These are phyloP conservation scores for Ophiocordyceps robertsii DNA, from an alignment of 2,329 filamentous ascomycete species.

Conservation along the genomic window DNA sequence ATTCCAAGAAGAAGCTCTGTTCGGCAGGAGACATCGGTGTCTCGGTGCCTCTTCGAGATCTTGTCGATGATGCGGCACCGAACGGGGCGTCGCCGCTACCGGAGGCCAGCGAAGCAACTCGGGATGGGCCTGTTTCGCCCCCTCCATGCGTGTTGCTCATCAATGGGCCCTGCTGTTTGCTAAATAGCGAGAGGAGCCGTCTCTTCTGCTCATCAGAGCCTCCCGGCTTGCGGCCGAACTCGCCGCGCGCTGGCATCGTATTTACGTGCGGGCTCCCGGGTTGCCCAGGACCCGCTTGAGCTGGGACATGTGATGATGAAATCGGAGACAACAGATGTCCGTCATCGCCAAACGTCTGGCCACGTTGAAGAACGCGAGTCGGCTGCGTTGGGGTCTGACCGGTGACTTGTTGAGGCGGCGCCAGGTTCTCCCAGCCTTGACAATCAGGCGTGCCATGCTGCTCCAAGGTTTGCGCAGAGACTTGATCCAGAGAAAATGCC, in stretches of 20 bases:
- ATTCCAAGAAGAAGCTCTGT: constrained; percentile 63
- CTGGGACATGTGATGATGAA: constrained; percentile 8
- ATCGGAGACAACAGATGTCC: constrained; percentile 8
- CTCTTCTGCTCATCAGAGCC: constrained; percentile 19
- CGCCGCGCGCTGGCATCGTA: neutral
- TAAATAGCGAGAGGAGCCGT: constrained; percentile 48
- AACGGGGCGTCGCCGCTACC: constrained; percentile 17
- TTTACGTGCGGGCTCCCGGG: constrained; percentile 5
- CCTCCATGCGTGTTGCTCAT: neutral
- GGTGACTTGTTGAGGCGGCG: neutral
- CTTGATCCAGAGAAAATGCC: constrained; percentile 7
- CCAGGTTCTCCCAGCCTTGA: constrained; percentile 3
- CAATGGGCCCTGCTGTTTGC: constrained; percentile 20
- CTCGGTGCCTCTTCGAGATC: constrained; percentile 32
- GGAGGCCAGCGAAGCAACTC: constrained; percentile 30
- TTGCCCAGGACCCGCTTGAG: constrained; percentile 6
- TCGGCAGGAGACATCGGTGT: constrained; percentile 54
- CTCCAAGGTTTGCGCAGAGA: constrained; percentile 7
- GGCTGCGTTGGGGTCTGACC: constrained; percentile 8
- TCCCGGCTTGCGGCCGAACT: constrained; percentile 8
- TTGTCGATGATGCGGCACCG: constrained; percentile 7
- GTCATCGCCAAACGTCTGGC: constrained; percentile 13
- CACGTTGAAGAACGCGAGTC: constrained; percentile 21
- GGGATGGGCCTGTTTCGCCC: constrained; percentile 15
- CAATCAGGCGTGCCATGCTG: constrained; percentile 5